Base-by-base conservation (phyloP, 2,329 filamentous ascomycete species). In the Pseudocercospora pini-densiflorae region DNA sequence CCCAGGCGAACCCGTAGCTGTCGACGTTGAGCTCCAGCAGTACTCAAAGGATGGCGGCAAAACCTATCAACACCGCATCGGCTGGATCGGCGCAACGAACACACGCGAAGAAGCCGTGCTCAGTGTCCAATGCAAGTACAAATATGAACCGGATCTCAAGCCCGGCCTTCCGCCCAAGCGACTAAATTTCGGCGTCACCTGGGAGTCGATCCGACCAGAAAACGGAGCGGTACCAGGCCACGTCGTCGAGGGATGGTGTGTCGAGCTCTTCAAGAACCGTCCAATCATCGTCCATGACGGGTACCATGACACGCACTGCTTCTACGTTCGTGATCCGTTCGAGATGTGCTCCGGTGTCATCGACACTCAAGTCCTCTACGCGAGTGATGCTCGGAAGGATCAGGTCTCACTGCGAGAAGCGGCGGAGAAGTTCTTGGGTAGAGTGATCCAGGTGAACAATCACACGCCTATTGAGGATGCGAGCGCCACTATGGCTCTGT, bases 1-100 rank as follows among this genome's bases (percentile, higher is more conserved):
- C 5, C 54, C 61, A 10, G 62, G 62, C 24, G 65, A 69, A 24
- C 68, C 69, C 0, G 4, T 64, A 36, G 62, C 58, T 2, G 27
- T 69, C 14, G 71, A 71, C 49, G 59, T 63, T 45, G 71, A 70
- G 47, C 68, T 68, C 40, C 68, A 70, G 47, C 47, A 64, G 7
- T 69, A 63, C 47, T 53, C 36, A 21, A 31, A 29, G 2, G 12
- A 24, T 19, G 36, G 51, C 21, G 6, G n/a, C 9, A 14, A n/a
- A 8, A 61, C 57, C 8, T 61, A 59, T 40, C 24, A 53, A 4
- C 62, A 67, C 16, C 68, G 70, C 19, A 57, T 68, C 21, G 70
- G 67, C 8, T 66, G 67, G 49, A 53, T 69, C 43, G 64, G 62
- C 16, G 58, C 71, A 19, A 27, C 62, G 14, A 68, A 72, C 61